Evolutionary conservation across 2,329 filamentous ascomycete genomes (phyloP).

Genomic region (Diaporthe australafricana): DNA sequence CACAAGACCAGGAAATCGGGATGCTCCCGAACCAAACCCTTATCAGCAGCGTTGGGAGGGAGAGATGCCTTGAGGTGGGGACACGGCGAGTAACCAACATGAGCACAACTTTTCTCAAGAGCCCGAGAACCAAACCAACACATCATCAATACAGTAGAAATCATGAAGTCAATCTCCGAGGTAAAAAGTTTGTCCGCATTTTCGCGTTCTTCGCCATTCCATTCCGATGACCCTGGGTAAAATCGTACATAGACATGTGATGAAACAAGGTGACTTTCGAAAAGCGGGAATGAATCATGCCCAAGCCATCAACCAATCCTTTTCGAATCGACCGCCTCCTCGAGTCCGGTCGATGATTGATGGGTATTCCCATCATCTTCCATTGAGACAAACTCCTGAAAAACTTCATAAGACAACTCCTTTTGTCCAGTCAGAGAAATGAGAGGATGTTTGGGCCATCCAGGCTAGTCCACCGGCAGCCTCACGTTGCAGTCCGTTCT

Average conservation of each 20-base stretch:
- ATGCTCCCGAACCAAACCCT: background rate
- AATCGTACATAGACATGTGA: constrained; percentile 32
- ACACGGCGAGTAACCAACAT: background rate
- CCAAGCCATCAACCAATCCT: background rate
- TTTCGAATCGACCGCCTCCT: constrained; percentile 16
- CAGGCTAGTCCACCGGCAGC: constrained; percentile 25
- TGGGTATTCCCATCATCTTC: constrained; percentile 20
- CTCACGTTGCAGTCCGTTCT: constrained; percentile 7
- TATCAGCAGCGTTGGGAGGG: background rate
- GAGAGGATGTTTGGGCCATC: constrained; percentile 7
- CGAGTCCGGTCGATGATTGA: constrained; percentile 3
- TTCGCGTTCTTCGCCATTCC: constrained; percentile 29
- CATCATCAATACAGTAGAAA: background rate
- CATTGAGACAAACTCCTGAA: constrained; percentile 28
- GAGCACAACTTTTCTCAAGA: constrained; percentile 1
- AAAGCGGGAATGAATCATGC: constrained; percentile 30
- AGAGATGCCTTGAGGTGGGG: background rate
- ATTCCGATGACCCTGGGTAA: constrained; percentile 30
- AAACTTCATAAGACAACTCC: constrained; percentile 20
- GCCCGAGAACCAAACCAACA: constrained; percentile 2
- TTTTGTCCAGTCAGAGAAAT: constrained; percentile 11
- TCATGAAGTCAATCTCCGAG: constrained; percentile 2
- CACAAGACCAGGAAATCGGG: background rate
- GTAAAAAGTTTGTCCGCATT: constrained; percentile 22
- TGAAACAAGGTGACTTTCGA: constrained; percentile 30